Base-by-base conservation (phyloP, 192 early-diverging fungal genomes). In the Coemansia sp. region DNA sequence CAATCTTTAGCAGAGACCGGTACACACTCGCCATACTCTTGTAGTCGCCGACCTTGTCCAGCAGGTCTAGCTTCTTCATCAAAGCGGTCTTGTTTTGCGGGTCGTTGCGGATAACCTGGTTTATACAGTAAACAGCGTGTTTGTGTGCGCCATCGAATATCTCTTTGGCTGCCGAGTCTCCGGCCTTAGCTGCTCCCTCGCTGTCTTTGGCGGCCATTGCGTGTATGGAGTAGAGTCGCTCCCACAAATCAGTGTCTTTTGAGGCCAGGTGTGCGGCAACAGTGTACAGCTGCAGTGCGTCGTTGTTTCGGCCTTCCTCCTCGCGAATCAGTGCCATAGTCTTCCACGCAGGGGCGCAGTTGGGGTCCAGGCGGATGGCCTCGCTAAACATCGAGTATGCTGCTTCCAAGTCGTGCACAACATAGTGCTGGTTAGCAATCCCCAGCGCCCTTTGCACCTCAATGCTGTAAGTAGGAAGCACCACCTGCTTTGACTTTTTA, bases 321-420 rank as follows among this genome's bases (percentile, higher is more conserved):
- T 96, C 93, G 63, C 95, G 92, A 33, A 96, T 88, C 59, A 95
- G 80, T 50, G 92, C 96, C 70, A 97, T 86, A 2, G 90, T 91
- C 59, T 85, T 84, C 97, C 97, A 99, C 14, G 94, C 95, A 31
- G 86, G 76, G 58, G 86, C 86, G 2, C 88, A 86, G 60, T 85
- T 90, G 13, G 88, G 88, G 31, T 90, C 85, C 3, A 83, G 65
- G 21, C 87, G 86, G 59, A 99, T 92, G 14, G 94, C 80, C 56
- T 91, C 88, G 66, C 94, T 90, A 28, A 93, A 85, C 9, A 88
- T 48, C n/a, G 87, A 73, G 33, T 94, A 87, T 2, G 95, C 94
- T 31, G 80, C 63, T 16, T 71, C 75, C 69, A 92, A 89, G 3
- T 96, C 83, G 50, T 82, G 83, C 10, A 79, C 68, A 3, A 90